These are phyloP conservation scores for Suhomyces anneliseae DNA, from an alignment of 1,139 yeast genomes.

Conservation along the genomic window DNA sequence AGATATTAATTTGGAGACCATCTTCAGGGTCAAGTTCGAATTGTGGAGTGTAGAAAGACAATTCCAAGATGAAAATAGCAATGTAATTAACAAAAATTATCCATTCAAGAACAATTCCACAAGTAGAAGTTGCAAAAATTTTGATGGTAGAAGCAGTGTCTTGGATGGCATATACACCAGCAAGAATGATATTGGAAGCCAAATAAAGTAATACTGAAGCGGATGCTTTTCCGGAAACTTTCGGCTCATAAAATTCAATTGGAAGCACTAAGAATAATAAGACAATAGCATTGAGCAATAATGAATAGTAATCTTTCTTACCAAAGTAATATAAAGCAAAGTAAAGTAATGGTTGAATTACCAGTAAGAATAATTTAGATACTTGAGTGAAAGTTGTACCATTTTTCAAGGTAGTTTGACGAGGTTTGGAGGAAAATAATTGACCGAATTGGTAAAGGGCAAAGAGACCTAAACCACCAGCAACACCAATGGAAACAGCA, in stretches of 20 bases:
- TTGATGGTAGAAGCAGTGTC: conserved; percentile 20
- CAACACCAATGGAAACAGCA: conserved; percentile 3
- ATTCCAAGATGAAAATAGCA: conserved; percentile 17
- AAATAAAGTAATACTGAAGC: conserved; percentile 16
- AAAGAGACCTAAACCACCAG: conserved; percentile 11
- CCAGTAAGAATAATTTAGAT: conserved; percentile 8
- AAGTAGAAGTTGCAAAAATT: conserved; percentile 12
- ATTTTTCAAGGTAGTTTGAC: conserved; percentile 1
- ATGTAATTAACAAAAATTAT: conserved; percentile 12
- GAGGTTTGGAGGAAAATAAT: conserved; percentile 1
- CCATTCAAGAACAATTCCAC: conserved; percentile 10
- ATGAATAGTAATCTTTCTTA: neutral
- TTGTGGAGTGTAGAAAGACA: conserved; percentile 17
- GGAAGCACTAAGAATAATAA: conserved; percentile 5
- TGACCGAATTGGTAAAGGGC: conserved; percentile 14
- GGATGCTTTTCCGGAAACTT: conserved; percentile 7
- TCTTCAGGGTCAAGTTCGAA: conserved; percentile 16
- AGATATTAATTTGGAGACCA: conserved; percentile 17
- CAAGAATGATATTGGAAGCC: conserved; percentile 8
- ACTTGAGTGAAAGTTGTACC: conserved; percentile 15
- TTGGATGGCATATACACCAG: conserved; percentile 13
- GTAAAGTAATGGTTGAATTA: conserved; percentile 5
- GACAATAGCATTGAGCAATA: neutral
- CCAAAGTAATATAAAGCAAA: neutral
- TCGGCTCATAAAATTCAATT: conserved; percentile 10